Base-by-base conservation (phyloP, 164 flowering plant genomes). In the Nymphaea colorata region DNA sequence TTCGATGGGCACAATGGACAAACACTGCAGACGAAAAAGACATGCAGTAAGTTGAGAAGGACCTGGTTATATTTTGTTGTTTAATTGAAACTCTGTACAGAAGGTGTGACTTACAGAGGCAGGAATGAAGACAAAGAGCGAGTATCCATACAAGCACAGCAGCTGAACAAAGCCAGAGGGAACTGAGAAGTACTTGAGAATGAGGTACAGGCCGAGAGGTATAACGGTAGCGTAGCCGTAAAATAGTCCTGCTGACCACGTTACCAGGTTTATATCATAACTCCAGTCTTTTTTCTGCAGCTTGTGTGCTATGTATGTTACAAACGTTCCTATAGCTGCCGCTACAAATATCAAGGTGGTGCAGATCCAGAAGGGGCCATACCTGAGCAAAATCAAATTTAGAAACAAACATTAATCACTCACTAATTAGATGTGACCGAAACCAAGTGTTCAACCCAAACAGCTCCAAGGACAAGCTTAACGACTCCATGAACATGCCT, bases 351-450 rank as follows among this genome's bases (percentile, higher is more conserved):
- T 92, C 63, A 95, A 76, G 65, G 98, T 90, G 25, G 96, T 83
- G 85, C 96, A 90, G 72, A 95, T 90, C 99, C 99, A 95, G 76
- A 95, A 95, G 61, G 99, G 99, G 42, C 99, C 99, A 72, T 92
- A 95, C 86, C 99, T 95, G 86, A 17, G 64, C 11, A 51, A 10
- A 51, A 25, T 25, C 36, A 25, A 25, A 25, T 25, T 25, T 25
- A 25, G 36, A 25, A 25, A 25, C 36, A 25, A 25, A 25, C 36
- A 25, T 25, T 25, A 0, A 25, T 25, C 1, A 25, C 1, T 25
- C 36, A 25, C 36, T 25, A 25, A 25, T 25, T 25, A 25, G 36
- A 25, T 25, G 36, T 25, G 36, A 25, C 36, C 36, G 36, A 25
- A 25, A 25, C 36, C 36, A 25, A 25, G 36, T 25, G 36, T 25